Evolutionary conservation across 805 yeast genomes (phyloP).

Genomic region (Candida maltosa): DNA sequence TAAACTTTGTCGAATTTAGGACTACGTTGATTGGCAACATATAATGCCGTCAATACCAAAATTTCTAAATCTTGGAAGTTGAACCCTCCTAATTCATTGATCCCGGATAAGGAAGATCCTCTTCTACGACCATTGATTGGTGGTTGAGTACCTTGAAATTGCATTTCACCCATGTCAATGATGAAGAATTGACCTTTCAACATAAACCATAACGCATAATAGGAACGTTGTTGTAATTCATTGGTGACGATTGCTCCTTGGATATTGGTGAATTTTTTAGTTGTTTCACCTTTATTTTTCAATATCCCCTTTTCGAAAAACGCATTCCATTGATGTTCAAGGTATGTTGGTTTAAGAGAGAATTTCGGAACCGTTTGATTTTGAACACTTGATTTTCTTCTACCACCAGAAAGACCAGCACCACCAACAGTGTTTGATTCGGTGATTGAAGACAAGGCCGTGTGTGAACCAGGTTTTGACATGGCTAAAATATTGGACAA

Average conservation of each 20-base stretch:
- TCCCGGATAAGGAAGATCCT: constrained; percentile 34
- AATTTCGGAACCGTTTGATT: constrained; percentile 25
- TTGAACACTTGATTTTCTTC: constrained; percentile 25
- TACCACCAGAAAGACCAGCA: constrained; percentile 2
- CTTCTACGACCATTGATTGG: constrained; percentile 19
- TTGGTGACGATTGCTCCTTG: constrained; percentile 39
- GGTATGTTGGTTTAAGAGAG: constrained; percentile 27
- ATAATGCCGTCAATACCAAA: constrained; percentile 26
- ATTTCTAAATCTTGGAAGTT: constrained; percentile 40
- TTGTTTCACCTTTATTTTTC: constrained; percentile 8
- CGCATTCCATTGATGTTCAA: constrained; percentile 5
- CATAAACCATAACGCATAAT: constrained; percentile 32
- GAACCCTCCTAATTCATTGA: constrained; percentile 38
- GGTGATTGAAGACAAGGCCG: constrained; percentile 17
- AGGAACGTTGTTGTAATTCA: constrained; percentile 32
- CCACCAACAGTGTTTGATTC: constrained; percentile 9
- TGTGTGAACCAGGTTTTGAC: constrained; percentile 18
- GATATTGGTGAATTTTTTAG: constrained; percentile 16
- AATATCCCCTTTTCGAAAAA: constrained; percentile 6
- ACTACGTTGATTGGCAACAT: constrained; percentile 20
- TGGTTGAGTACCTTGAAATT: constrained; percentile 11
- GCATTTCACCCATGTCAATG: constrained; percentile 35
- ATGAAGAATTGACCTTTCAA: constrained; percentile 16
- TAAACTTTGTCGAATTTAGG: constrained; percentile 7
- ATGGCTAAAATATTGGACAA: constrained; percentile 19